Conservation (phyloP, 108 stramenopile genomes). For the Mediolabrus comicus region DNA sequence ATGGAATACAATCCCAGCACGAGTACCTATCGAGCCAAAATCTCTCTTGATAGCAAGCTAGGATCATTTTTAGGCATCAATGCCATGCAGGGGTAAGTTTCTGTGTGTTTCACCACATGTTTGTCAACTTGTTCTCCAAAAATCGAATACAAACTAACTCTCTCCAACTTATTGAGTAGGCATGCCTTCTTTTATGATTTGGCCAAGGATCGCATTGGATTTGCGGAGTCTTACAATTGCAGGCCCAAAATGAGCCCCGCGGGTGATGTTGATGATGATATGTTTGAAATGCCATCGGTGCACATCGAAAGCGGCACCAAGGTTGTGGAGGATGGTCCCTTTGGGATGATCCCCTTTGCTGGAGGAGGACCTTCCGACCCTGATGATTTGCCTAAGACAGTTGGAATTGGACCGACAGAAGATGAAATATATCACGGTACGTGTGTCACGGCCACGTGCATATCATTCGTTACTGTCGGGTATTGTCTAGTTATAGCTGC, state of each 20-base stretch:
- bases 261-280: constrained; percentile 15
- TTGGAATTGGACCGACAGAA: background rate
- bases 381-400: background rate
- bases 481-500: constrained; percentile 41
- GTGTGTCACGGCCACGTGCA: constrained; percentile 52
- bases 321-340: background rate
- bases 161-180: too few relatives aligned
- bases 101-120: too few relatives aligned
- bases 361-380: constrained; percentile 1
- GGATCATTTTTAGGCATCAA: constrained; percentile 80
- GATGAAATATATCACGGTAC: background rate
- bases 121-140: too few relatives aligned
- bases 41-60: constrained; percentile 36
- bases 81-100: constrained; percentile 80
- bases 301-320: background rate
- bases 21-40: constrained; percentile 51
- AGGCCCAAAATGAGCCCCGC: constrained; percentile 13
- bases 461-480: constrained; percentile 53
- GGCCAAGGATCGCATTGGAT: constrained; percentile 64
- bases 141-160: too few relatives aligned
- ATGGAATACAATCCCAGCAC: constrained; percentile 68
- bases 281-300: constrained; percentile 6
- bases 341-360: background rate
- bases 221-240: constrained; percentile 59
- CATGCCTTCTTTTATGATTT: constrained; percentile 79